Evolutionary conservation across 2,329 filamentous ascomycete genomes (phyloP), one percentile per base, ranked within the genome.

Genomic region (Ilyonectria mors-panacis): DNA sequence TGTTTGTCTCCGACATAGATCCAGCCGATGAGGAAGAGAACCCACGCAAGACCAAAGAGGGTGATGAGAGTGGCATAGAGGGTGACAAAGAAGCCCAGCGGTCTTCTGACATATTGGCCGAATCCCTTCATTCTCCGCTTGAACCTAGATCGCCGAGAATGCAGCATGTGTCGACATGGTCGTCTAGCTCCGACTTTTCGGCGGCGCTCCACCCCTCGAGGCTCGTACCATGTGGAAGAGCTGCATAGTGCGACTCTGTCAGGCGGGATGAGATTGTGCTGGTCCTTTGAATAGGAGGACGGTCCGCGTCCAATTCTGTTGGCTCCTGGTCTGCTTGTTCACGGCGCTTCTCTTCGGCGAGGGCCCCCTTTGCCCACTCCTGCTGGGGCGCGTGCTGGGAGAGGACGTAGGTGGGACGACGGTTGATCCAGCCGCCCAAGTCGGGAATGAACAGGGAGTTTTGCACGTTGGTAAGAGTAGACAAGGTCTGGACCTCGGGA

Each of bases 21-120:
- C 94, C 94, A 97, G 54, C 91, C 93, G 77, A 97, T 97, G 61
- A 97, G 84, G 81, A 95, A 96, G n/a, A 97, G 86, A 1, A 97
- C 94, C 94, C 94, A 97, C 0, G 93, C 93, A 13, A 95, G 85
- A 75, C 94, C 94, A 73, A 97, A 97, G 0, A 95, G 84, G 0
- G 94, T 96, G 73, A 97, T 95, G 21, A 95, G 85, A 1, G 88
- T 91, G 9, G 93, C 94, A 79, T 97, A 97, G 4, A 97, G 81
- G 0, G 93, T 96, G 65, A 97, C 92, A 61, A 95, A 86, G 77
- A 96, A 94, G 1, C 94, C 94, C 42, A 97, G 85, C 1, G 94
- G 93, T 73, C 90, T 89, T 44, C 86, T 86, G 15, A 94, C 87
- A 76, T 97, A 97, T 80, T 95, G 90, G 3, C 90, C 89, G 75